Base-by-base conservation (phyloP, 768 basidiomycete species). In the Lactarius evosmus region DNA sequence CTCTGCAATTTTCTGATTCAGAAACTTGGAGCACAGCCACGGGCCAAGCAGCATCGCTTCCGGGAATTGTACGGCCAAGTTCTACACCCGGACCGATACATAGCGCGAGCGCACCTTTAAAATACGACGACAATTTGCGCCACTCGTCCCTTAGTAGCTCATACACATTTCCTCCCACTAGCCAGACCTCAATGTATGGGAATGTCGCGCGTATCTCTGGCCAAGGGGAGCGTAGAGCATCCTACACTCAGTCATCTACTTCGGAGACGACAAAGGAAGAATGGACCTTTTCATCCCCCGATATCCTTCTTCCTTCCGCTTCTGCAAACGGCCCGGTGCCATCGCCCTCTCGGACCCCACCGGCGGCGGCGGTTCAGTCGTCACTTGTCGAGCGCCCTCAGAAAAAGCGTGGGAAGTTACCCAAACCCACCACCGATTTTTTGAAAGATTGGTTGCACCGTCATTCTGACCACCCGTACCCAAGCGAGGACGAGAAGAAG, bases 401-500 rank as follows among this genome's bases (percentile, higher is more conserved):
- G 52, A 86, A 91, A 68, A 91, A 92, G 72, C 84, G 91, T 62
- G 91, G 91, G 63, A 93, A 94, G 76, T 83, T 94, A 11, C 91
- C 91, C 50, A 93, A 93, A 78, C 90, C 91, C 76, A 91, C 91
- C 40, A 93, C 91, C 34, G 91, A 94, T 76, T 91, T 85, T 71
- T 83, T 94, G 75, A 92, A 93, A 71, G 86, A 90, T 8, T 93
- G 92, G 92, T 78, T 93, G 36, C 88, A 93, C 71, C 84, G 88
- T 67, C 91, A 94, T 72, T 88, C 88, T 2, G 91, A 93, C 73
- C 92, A 93, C 70, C 91, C 91, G 29, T 94, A 94, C 74, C 91
- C 91, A 34, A 87, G 85, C 69, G 91, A 94, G 74, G 90, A 93
- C 66, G 91, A 93, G 80, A 94, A 94, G 77, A 93, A 93, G 72